phyloP scores from a whole-genome alignment of 1,284 basidiomycete genomes.

The Fistulina hepatica region DNA sequence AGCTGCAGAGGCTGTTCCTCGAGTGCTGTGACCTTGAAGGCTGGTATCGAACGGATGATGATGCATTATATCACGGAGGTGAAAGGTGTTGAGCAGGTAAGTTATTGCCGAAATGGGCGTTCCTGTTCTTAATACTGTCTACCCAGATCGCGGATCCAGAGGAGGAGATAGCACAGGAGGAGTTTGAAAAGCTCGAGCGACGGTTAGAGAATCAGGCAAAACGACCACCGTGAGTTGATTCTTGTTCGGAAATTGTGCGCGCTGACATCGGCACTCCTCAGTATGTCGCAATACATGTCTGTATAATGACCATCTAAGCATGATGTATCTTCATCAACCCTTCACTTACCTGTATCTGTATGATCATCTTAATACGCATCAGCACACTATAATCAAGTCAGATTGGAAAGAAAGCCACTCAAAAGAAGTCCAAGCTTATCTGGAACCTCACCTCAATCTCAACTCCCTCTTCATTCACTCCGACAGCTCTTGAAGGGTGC shows the following conservation, averaged over 20 bases:
- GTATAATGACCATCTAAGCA: constrained; percentile 20
- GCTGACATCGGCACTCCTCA: constrained; percentile 17
- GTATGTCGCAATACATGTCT: constrained; percentile 72
- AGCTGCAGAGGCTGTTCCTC: constrained; percentile 93
- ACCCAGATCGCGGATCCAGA: constrained; percentile 80
- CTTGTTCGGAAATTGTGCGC: constrained; percentile 8
- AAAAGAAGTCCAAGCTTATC: too few species aligned
- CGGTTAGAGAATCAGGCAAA: constrained; percentile 41
- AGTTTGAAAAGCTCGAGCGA: constrained; percentile 88
- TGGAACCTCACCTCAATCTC: too few species aligned
- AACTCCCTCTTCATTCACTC: too few species aligned
- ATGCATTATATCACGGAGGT: constrained; percentile 99
- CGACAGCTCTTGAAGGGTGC: too few species aligned
- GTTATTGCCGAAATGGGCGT: constrained; percentile 15
- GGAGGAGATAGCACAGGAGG: constrained; percentile 78
- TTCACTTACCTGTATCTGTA: too few species aligned
- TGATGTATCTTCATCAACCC: neutral
- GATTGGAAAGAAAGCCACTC: too few species aligned
- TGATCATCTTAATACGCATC: too few species aligned
- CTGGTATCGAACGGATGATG: constrained; percentile 95
- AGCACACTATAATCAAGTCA: too few species aligned
- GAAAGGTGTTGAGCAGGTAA: constrained; percentile 89
- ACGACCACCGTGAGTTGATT: constrained; percentile 26
- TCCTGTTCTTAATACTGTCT: constrained; percentile 8
- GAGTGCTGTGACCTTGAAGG: constrained; percentile 90